phyloP scores from a whole-genome alignment of 2,329 filamentous ascomycete species.

The Metarhizium robertsii region DNA sequence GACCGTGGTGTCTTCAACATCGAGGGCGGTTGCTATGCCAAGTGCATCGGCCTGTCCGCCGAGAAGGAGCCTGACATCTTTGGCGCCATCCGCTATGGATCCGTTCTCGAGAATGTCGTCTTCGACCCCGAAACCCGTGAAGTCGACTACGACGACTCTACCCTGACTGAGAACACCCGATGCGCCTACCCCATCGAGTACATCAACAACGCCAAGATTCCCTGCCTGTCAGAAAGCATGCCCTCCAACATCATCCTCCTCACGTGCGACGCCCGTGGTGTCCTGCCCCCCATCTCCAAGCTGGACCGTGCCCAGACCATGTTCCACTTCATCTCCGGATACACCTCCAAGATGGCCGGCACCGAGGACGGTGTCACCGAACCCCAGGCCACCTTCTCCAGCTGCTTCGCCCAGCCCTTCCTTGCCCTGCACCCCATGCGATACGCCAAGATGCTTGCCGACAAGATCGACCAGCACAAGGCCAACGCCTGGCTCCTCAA shows the following conservation, averaged over 20 bases:
- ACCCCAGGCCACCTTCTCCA: constrained; percentile 97
- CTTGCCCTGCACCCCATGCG: constrained; percentile 97
- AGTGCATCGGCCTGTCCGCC: constrained; percentile 91
- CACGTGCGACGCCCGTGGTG: constrained; percentile 95
- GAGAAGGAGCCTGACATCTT: constrained; percentile 99
- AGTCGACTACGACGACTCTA: constrained; percentile 92
- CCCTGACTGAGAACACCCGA: constrained; percentile 95
- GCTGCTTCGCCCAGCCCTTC: constrained; percentile 99
- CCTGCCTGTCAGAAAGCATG: constrained; percentile 78
- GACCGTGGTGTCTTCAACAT: constrained; percentile 98
- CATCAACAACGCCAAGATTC: constrained; percentile 98
- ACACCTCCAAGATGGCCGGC: constrained; percentile 99
- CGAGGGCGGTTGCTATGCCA: constrained; percentile 98
- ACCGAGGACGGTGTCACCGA: constrained; percentile 96
- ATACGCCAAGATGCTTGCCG: constrained; percentile 95
- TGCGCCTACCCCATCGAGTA: constrained; percentile 99
- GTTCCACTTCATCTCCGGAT: constrained; percentile 99
- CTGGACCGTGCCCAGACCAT: constrained; percentile 91
- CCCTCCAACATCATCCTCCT: constrained; percentile 97
- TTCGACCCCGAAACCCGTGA: constrained; percentile 84
- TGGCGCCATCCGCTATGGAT: constrained; percentile 91
- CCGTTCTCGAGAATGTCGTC: constrained; percentile 96
- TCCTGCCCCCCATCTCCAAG: constrained; percentile 96
- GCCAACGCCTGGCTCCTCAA: constrained; percentile 98
- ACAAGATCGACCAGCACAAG: constrained; percentile 94